Evolutionary conservation across 257 asterid genomes (phyloP).

Genomic region (Perilla frutescens): DNA sequence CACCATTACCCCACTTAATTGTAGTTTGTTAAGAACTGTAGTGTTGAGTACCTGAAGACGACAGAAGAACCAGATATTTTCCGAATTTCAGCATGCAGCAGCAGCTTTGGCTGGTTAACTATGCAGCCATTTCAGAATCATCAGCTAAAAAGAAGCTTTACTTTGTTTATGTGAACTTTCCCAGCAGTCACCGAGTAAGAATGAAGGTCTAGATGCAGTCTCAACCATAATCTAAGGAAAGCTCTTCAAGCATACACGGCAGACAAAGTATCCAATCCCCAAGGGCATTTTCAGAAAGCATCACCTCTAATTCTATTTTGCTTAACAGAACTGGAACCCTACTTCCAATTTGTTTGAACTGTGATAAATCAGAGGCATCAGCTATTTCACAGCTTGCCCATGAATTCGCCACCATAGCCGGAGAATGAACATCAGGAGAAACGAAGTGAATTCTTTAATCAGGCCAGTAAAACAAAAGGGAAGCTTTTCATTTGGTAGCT

Average conservation of each 20-base stretch:
- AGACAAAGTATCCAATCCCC: constrained; percentile 17
- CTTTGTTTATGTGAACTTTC: constrained; percentile 33
- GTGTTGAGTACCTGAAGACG: constrained; percentile 45
- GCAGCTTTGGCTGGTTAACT: constrained; percentile 36
- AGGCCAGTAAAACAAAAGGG: constrained; percentile 37
- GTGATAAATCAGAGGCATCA: constrained; percentile 28
- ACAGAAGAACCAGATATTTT: constrained; percentile 29
- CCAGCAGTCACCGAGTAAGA: constrained; percentile 34
- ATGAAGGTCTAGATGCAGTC: constrained; percentile 24
- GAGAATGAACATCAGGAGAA: constrained; percentile 31
- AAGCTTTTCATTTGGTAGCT: constrained; percentile 55
- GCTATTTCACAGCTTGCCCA: constrained; percentile 41
- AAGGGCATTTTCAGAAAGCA: constrained; percentile 32
- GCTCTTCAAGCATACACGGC: constrained; percentile 30
- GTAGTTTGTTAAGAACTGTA: neutral
- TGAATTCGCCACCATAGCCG: constrained; percentile 27
- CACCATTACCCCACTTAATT: neutral
- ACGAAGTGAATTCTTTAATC: constrained; percentile 30
- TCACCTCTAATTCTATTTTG: constrained; percentile 33
- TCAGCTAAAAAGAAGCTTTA: constrained; percentile 35
- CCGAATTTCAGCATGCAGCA: constrained; percentile 37
- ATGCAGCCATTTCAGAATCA: constrained; percentile 37
- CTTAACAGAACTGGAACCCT: constrained; percentile 26
- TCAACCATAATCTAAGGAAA: constrained; percentile 31
- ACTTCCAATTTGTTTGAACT: constrained; percentile 28